Evolutionary conservation across 805 yeast genomes (phyloP).

Genomic region (Candida palmyrensis): DNA sequence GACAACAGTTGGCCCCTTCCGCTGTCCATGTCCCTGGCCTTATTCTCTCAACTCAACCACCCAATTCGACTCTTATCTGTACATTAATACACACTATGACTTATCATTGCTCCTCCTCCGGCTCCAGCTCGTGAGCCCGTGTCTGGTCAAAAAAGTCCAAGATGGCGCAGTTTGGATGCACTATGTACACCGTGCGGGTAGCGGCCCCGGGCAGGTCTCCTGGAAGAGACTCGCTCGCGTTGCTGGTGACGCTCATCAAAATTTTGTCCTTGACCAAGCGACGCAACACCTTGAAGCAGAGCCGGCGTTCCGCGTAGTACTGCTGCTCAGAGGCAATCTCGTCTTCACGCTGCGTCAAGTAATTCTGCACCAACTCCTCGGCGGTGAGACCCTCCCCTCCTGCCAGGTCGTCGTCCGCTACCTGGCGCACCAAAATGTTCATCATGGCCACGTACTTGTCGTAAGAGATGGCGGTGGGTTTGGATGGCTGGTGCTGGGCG

Average conservation of each 20-base stretch:
- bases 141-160: constrained; percentile 56
- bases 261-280: constrained; percentile 81
- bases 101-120: constrained; percentile 8
- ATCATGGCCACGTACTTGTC: constrained; percentile 84
- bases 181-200: constrained; percentile 32
- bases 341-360: constrained; percentile 67
- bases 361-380: constrained; percentile 72
- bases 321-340: constrained; percentile 66
- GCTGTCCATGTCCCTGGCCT: no score
- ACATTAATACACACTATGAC: background rate
- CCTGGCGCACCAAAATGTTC: constrained; percentile 65
- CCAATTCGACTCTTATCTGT: background rate
- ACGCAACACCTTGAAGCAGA: constrained; percentile 75
- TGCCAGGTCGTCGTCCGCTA: constrained; percentile 50
- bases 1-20: no score
- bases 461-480: constrained; percentile 55
- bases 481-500: constrained; percentile 5
- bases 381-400: constrained; percentile 61
- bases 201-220: constrained; percentile 13
- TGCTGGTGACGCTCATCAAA: constrained; percentile 50
- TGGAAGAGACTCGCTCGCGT: constrained; percentile 15
- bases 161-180: constrained; percentile 82
- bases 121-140: constrained; percentile 13
- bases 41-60: no score
- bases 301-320: constrained; percentile 61